Conservation (phyloP, 352 stramenopile genomes). For the Globisporangium emineosum region DNA sequence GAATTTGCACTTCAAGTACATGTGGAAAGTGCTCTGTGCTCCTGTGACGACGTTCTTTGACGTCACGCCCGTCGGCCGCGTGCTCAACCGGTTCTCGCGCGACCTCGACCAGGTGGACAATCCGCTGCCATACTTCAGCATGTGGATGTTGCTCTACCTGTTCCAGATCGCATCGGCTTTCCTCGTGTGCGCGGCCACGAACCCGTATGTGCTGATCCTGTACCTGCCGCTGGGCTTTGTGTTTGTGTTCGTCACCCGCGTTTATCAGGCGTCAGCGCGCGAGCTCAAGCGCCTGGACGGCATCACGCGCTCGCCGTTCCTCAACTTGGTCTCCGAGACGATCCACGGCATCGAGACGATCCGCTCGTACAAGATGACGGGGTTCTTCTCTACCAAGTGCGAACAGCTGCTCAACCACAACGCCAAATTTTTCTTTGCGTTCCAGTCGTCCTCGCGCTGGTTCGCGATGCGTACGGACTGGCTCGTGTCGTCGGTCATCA, state of each 20-base stretch:
- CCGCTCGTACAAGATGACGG: slow-evolving; percentile 36
- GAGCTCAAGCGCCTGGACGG: slow-evolving; percentile 94
- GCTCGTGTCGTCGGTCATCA: slow-evolving; percentile 29
- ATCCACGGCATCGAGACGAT: slow-evolving; percentile 91
- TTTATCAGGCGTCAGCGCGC: slow-evolving; percentile 62
- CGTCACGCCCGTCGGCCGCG: slow-evolving; percentile 15
- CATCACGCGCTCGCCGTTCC: slow-evolving; percentile 82
- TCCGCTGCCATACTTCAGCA: slow-evolving; percentile 43
- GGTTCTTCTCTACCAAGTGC: slow-evolving; percentile 10
- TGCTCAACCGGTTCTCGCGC: slow-evolving; percentile 32
- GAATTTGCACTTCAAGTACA: slow-evolving; percentile 40
- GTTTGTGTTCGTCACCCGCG: slow-evolving; percentile 51
- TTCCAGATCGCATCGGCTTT: slow-evolving; percentile 37
- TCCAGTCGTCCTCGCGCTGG: slow-evolving; percentile 27
- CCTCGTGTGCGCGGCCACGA: slow-evolving; percentile 42
- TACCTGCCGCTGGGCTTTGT: slow-evolving; percentile 42
- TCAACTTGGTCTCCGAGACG: slow-evolving; percentile 88
- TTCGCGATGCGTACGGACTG: slow-evolving; percentile 42
- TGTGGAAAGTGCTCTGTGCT: slow-evolving; percentile 26
- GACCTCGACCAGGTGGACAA: slow-evolving; percentile 49
- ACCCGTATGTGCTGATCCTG: slow-evolving; percentile 48
- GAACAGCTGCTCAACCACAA: slow-evolving; percentile 34
- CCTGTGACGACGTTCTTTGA: slow-evolving; percentile 20
- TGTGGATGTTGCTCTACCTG: slow-evolving; percentile 46
- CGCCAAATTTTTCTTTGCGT: slow-evolving; percentile 35